Percentiles rank a stretch among this genome's conserved stretches.
Evolutionary conservation across 2,329 filamentous ascomycete species (phyloP).

Genomic region (Pseudogymnoascus sp.): DNA sequence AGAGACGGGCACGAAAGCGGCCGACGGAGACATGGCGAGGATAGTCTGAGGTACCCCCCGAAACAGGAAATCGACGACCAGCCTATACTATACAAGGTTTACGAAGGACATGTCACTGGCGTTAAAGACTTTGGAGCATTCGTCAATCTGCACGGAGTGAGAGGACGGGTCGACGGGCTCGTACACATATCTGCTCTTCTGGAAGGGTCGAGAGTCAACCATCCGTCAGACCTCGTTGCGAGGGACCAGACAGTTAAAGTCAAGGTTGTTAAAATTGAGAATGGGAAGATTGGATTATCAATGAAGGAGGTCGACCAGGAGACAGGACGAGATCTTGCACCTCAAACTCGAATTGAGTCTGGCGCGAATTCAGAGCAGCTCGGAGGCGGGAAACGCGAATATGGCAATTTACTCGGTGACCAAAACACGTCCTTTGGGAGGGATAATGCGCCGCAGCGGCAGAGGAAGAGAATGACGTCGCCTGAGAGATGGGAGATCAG

Average conservation of each 20-base stretch:
- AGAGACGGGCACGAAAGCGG: conserved; percentile 31
- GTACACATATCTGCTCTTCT: conserved; percentile 89
- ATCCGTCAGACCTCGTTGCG: conserved; percentile 80
- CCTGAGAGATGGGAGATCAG: conserved; percentile 97
- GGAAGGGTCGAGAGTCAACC: conserved; percentile 77
- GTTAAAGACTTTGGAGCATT: conserved; percentile 95
- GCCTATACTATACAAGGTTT: conserved; percentile 77
- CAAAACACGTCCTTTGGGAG: conserved; percentile 56
- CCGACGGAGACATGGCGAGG: conserved; percentile 35
- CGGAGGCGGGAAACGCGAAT: conserved; percentile 54
- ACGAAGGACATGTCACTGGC: conserved; percentile 81
- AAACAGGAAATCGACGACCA: conserved; percentile 70
- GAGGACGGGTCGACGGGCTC: conserved; percentile 81
- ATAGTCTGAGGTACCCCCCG: conserved; percentile 57
- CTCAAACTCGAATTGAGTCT: conserved; percentile 69
- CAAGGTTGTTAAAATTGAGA: conserved; percentile 83
- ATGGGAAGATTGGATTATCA: conserved; percentile 72
- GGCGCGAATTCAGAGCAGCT: conserved; percentile 84
- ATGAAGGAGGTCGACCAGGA: conserved; percentile 97
- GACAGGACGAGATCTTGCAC: conserved; percentile 74
- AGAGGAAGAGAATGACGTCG: conserved; percentile 88
- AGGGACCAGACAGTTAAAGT: conserved; percentile 81
- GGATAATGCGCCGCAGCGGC: conserved; percentile 44
- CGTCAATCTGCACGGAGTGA: conserved; percentile 81
- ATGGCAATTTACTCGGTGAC: conserved; percentile 40